phyloP scores from a whole-genome alignment of 768 basidiomycete genomes.

The Amanita molliuscula region DNA sequence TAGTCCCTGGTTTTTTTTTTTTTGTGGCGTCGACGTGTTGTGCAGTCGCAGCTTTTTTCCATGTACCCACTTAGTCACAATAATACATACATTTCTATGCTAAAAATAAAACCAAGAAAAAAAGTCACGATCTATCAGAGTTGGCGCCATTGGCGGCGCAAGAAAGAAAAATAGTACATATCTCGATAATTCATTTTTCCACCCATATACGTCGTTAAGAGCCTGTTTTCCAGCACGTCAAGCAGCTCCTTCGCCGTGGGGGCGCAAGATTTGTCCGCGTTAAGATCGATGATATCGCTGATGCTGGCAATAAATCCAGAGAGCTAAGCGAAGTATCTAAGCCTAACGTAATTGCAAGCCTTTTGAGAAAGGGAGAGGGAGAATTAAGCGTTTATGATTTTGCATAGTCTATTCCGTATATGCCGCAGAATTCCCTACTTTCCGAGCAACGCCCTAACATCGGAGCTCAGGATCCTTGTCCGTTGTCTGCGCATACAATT shows the following conservation, averaged over 20 bases:
- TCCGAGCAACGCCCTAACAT: constrained; percentile 20
- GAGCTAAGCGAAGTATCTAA: constrained; percentile 40
- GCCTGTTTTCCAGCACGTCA: constrained; percentile 47
- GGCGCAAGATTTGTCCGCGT: constrained; percentile 73
- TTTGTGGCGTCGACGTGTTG: too few species aligned
- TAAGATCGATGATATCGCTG: constrained; percentile 57
- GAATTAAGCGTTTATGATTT: constrained; percentile 55
- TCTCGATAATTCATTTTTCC: constrained; percentile 32
- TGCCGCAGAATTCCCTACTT: constrained; percentile 31
- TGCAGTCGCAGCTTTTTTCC: too few species aligned
- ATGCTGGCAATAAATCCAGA: constrained; percentile 66
- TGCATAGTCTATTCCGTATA: constrained; percentile 31
- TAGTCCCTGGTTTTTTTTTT: too few species aligned
- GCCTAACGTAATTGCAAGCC: constrained; percentile 32
- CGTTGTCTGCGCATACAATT: constrained; percentile 7
- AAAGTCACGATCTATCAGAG: too few species aligned
- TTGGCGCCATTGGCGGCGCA: constrained; percentile 76
- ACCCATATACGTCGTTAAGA: constrained; percentile 15
- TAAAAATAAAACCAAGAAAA: too few species aligned
- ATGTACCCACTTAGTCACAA: too few species aligned
- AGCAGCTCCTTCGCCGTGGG: constrained; percentile 64
- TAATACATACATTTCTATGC: too few species aligned
- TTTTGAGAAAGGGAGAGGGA: constrained; percentile 41
- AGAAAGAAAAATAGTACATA: constrained; percentile 52
- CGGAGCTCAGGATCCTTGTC: constrained; percentile 4